phyloP scores from a whole-genome alignment of 73 alveolate genomes.

The Paramecium octaurelia region DNA sequence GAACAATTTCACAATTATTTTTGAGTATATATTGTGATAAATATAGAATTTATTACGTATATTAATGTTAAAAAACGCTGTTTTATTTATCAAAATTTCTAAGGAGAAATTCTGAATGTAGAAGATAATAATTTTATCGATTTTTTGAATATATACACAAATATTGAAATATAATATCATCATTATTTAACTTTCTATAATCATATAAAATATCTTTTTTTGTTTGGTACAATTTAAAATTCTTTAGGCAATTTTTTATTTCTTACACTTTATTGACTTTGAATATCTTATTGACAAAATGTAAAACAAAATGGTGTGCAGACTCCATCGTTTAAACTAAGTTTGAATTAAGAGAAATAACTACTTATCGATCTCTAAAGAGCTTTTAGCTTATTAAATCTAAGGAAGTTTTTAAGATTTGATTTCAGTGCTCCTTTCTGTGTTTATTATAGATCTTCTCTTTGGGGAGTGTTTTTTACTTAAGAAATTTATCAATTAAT shows the following conservation, averaged over 20 bases:
- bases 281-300: not conserved
- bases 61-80: not conserved
- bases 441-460: not conserved
- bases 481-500: not conserved
- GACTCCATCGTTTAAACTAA: not conserved
- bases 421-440: constrained; percentile 7
- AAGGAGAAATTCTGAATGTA: not conserved
- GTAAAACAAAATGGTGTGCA: constrained; percentile 7
- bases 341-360: not conserved
- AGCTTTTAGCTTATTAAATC: not conserved
- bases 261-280: not conserved
- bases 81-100: not conserved
- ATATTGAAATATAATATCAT: not conserved
- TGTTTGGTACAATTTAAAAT: not conserved
- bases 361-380: not conserved
- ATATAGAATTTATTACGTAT: not conserved
- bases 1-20: not conserved
- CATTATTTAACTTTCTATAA: not conserved
- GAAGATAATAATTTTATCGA: not conserved
- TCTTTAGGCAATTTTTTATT: not conserved
- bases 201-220: not conserved
- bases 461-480: not conserved
- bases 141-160: not conserved
- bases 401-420: not conserved
- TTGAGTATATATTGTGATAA: not conserved